Conservation (phyloP, 1,284 basidiomycete species). For the Phaffia rhodozyma region DNA sequence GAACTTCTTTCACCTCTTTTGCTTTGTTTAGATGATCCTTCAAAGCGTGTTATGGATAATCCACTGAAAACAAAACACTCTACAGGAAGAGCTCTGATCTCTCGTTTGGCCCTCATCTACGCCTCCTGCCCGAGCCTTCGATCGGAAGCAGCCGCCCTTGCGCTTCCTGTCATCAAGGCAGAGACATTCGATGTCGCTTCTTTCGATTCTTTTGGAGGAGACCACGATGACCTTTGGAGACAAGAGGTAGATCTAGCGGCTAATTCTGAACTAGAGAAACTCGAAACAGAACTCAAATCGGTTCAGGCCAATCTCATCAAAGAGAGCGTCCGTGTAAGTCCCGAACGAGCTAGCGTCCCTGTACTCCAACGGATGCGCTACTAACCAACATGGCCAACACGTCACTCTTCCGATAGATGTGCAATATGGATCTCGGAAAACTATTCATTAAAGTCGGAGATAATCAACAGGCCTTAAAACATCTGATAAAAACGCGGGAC, state of each 20-base stretch:
- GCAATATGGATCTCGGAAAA: conserved; percentile 67
- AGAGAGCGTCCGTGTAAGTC: conserved; percentile 72
- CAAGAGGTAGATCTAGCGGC: conserved; percentile 51
- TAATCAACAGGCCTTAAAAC: conserved; percentile 53
- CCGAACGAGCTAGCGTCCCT: not conserved
- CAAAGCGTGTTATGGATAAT: not conserved
- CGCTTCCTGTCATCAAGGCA: conserved; percentile 49
- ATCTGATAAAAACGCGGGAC: conserved; percentile 72
- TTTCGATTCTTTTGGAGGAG: conserved; percentile 43
- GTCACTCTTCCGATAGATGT: conserved; percentile 47
- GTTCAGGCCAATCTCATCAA: conserved; percentile 87
- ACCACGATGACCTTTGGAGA: conserved; percentile 48
- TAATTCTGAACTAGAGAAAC: conserved; percentile 51
- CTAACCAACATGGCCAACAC: not conserved
- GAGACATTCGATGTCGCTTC: conserved; percentile 45
- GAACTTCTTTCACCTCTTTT: not conserved
- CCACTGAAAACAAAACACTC: not conserved
- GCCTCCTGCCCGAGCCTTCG: conserved; percentile 52
- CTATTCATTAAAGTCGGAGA: conserved; percentile 61
- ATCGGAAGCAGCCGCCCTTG: conserved; percentile 52
- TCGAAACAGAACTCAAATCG: conserved; percentile 78
- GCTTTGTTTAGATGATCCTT: not conserved
- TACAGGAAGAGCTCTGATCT: conserved; percentile 55
- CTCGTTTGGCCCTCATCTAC: conserved; percentile 56
- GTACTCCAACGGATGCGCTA: not conserved